These are phyloP conservation scores for Hymenoscyphus fraxineus DNA, from an alignment of 2,329 filamentous ascomycete genomes.

Conservation along the genomic window DNA sequence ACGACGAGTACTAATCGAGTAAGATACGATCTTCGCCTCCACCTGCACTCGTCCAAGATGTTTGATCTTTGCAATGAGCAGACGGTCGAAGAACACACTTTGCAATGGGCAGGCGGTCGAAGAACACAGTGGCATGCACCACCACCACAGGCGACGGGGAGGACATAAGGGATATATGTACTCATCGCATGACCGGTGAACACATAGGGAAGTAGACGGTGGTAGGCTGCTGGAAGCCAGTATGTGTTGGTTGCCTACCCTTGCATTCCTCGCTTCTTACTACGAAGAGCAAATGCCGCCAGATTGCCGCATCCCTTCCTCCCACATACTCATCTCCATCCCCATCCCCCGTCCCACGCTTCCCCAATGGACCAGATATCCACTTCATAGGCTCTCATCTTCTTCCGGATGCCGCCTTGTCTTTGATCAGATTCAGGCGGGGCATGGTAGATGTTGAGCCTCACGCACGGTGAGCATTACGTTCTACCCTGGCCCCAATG, in stretches of 20 bases:
- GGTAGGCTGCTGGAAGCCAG: neutral
- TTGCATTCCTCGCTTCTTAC: conserved; percentile 1
- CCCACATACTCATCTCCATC: too few species aligned
- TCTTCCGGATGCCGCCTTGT: too few species aligned
- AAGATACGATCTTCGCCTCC: neutral
- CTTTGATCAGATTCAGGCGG: too few species aligned
- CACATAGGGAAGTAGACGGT: neutral
- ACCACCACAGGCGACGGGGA: neutral
- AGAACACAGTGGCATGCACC: neutral
- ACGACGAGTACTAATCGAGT: neutral
- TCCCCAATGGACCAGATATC: too few species aligned
- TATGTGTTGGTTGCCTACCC: neutral
- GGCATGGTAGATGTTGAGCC: too few species aligned
- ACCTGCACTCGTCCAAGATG: neutral
- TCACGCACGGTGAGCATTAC: too few species aligned
- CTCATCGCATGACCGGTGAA: neutral
- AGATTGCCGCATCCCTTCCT: neutral
- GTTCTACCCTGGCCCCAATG: too few species aligned
- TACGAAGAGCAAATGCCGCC: neutral
- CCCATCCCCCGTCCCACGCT: too few species aligned
- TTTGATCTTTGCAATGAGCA: too few species aligned
- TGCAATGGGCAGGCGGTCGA: too few species aligned
- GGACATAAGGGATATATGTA: neutral
- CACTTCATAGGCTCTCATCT: too few species aligned
- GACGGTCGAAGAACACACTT: too few species aligned